Base-by-base conservation (phyloP, 208 protist genomes). In the Balamuthia mandrillaris region DNA sequence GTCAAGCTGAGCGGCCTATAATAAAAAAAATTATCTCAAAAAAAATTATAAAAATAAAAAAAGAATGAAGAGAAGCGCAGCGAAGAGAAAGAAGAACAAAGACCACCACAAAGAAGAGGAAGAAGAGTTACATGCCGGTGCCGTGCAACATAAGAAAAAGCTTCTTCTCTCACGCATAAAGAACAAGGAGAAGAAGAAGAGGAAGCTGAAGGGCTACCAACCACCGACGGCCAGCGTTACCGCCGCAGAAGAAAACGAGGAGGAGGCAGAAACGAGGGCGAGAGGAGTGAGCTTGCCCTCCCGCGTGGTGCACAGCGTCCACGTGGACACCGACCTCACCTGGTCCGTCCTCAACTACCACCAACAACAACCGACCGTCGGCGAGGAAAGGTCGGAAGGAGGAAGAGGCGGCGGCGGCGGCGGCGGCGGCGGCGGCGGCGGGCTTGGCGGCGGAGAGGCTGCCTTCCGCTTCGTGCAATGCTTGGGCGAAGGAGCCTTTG, bases 401-500 rank as follows among this genome's bases (percentile, higher is more conserved):
- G 29, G 66, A 16, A 18, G 18, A 29, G 56, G 56, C 10, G 6
- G 61, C 14, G 16, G 61, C 61, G 31, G 9, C 12, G 61, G 33
- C 24, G 9, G 31, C 21, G 6, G 45, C 65, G 10, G 45, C 33
- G 37, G 44, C 21, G 60, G 18, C 16, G 56, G 9, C 12, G 72
- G 42, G n/a, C 24, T 33, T 49, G 68, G 58, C 18, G 77, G 21
- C 56, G 60, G 18, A 68, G 21, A 14, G 42, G 49, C 54, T 70
- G 45, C 54, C 10, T 31, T 9, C 77, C 54, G 31, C 29, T 58
- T 44, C 29, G 68, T 7, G 77, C n/a, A 83, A 21, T 41, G 54
- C 77, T 68, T 83, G 29, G 77, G 77, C 41, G 54, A 83, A 56
- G 77, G 77, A 7, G 77, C 77, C 35, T 83, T 83, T 39, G 77